Evolutionary conservation across 805 yeast species (phyloP), one percentile per base, ranked within the genome.

Genomic region (Yarrowia phangngaensis): DNA sequence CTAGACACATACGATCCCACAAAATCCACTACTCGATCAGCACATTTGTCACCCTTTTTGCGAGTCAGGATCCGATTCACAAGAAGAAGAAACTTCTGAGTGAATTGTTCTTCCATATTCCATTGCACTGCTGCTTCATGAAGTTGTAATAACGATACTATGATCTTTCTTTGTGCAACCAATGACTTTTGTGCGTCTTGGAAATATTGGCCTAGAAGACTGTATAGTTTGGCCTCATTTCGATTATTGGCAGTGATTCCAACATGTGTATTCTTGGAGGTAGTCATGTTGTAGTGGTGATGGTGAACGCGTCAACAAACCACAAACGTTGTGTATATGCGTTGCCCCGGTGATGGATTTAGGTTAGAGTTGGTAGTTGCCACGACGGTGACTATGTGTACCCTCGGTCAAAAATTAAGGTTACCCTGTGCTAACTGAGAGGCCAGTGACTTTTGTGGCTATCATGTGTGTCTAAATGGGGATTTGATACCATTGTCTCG

Each of bases 101-200:
- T 73, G 62, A 89, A 90, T 16, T 72, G 71, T 22, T 76, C 80
- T 52, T 76, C 80, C 35, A 68, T 63, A 1, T 70, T 78, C 26
- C 79, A 64, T 5, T 71, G 71, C 8, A 69, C 62, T 1, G 92
- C 76, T 55, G 76, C 73, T 12, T 67, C 56, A 51, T 81, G 83
- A 12, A 85, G 67, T 34, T 35, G 50, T 6, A 74, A 75, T 59
- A 88, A 60, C 5, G 83, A 72, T 8, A 79, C 75, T 6, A 81
- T 76, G 51, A 84, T 80, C 59, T 84, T 83, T 36, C 84, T 70
- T 63, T 88, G 96, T 2, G 89, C 82, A 0, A 89, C 81, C 23
- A 80, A 71, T 2, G 85, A 72, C 16, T 66, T 54, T 59, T 88
- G 97, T 0, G 92, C 84, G 51, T 82, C 90, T 59, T 84, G 90